Evolutionary conservation across 2,329 filamentous ascomycete species (phyloP), one percentile per base, ranked within the genome.

Genomic region (Colletotrichum costaricense): DNA sequence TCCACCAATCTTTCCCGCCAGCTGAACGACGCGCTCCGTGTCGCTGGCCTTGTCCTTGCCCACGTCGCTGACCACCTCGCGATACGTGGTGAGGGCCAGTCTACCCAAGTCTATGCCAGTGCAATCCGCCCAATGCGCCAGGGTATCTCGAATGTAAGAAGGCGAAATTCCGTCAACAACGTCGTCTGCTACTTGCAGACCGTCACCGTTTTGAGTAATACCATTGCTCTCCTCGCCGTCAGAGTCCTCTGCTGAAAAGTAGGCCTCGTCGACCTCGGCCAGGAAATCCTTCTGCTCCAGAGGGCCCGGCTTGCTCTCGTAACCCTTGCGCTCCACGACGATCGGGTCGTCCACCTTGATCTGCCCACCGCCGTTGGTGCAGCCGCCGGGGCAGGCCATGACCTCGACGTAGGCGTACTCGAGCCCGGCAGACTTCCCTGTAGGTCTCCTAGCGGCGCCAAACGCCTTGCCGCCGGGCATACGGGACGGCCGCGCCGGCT

Each of bases 371-470:
- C 97, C 97, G 78, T 99, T 99, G 67, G 97, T 99, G 84, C 97
- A 99, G 3, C 97, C 97, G n/a, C 97, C 97, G 0, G 97, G 97
- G 82, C 97, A 99, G 16, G 97, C 97, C 97, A 99, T 99, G 72
- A 99, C 97, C 84, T 99, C 97, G 33, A 98, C 94, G 82, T 97
- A 98, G n/a, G 93, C 89, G 81, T 95, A 95, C 46, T 98, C 94
- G 7, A 89, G 83, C 5, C 84, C 82, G 22, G 82, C 80, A 22
- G 85, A 78, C 77, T 89, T 89, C 7, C 84, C 89, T 19, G 82
- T 85, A 6, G 86, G 86, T 74, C 86, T 88, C 71, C 88, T 88
- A 56, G 85, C 88, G 66, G 86, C 88, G 1, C 88, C 89, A 58
- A 89, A 87, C 0, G 89, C 87, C 74, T 88, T 92, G 2, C 91